These are phyloP conservation scores for Fusarium sp. DNA, from an alignment of 2,329 filamentous ascomycete species.

Conservation along the genomic window DNA sequence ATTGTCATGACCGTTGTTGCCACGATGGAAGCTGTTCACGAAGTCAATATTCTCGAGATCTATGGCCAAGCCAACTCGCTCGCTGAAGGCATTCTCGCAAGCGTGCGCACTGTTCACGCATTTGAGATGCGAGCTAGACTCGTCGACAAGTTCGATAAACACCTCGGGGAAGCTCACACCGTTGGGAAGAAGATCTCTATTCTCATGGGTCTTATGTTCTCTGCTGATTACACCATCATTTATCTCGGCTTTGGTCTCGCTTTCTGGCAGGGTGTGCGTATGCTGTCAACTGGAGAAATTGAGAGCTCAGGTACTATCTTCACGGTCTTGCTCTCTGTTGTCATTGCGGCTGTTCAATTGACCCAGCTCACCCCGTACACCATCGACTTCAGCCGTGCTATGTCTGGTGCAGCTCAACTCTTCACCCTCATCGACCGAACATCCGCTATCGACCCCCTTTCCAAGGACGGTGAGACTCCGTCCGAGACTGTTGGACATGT, in stretches of 20 bases:
- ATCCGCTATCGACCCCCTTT: constrained; percentile 55
- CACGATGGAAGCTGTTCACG: constrained; percentile 48
- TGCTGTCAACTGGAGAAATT: constrained; percentile 55
- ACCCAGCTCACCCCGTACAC: constrained; percentile 54
- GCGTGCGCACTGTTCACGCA: constrained; percentile 57
- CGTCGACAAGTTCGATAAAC: constrained; percentile 55
- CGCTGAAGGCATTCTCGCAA: constrained; percentile 54
- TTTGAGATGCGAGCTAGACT: constrained; percentile 57
- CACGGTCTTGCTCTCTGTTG: constrained; percentile 56
- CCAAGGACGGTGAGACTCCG: constrained; percentile 49
- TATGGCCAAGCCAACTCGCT: constrained; percentile 52
- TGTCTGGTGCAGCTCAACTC: constrained; percentile 52
- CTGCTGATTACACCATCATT: constrained; percentile 56
- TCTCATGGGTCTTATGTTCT: constrained; percentile 55
- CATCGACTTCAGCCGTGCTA: constrained; percentile 55
- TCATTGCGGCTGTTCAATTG: constrained; percentile 54
- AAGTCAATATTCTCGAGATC: constrained; percentile 52
- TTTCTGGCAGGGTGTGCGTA: constrained; percentile 60
- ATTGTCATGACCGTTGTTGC: constrained; percentile 52
- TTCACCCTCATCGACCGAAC: constrained; percentile 55
- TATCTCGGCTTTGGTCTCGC: constrained; percentile 58
- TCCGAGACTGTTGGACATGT: constrained; percentile 50
- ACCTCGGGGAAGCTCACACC: constrained; percentile 52
- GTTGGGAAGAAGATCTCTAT: constrained; percentile 56
- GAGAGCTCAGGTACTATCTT: constrained; percentile 55